Conservation (phyloP, 768 basidiomycete species). For the Rhizopogon rudus region DNA sequence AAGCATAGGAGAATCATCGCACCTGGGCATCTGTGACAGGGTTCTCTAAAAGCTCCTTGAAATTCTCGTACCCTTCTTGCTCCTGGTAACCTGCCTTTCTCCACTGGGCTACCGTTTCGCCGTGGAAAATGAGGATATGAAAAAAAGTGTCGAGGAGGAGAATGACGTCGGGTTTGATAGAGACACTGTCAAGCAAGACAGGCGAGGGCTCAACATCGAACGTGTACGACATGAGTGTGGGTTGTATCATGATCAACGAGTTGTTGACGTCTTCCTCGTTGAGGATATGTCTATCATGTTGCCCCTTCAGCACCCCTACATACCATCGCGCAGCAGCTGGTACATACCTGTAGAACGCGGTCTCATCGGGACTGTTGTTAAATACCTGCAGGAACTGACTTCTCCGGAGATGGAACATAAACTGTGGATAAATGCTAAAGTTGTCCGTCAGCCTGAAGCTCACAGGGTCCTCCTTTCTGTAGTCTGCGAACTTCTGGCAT, state of each 20-base stretch:
- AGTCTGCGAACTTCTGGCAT: constrained; percentile 99
- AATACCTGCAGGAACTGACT: constrained; percentile 99
- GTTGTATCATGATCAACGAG: constrained; percentile 99
- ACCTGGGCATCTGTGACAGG: constrained; percentile 90
- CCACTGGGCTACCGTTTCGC: constrained; percentile 96
- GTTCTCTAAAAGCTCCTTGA: constrained; percentile 86
- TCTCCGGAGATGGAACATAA: constrained; percentile 98
- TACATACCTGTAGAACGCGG: constrained; percentile 89
- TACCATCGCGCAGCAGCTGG: not conserved
- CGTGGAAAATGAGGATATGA: constrained; percentile 99
- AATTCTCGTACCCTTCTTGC: constrained; percentile 98
- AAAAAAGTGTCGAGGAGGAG: constrained; percentile 98
- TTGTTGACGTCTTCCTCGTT: constrained; percentile 99
- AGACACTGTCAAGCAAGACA: constrained; percentile 93
- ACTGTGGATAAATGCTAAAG: constrained; percentile 99
- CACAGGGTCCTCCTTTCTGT: constrained; percentile 93
- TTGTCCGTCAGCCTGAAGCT: constrained; percentile 93
- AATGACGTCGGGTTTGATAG: constrained; percentile 95
- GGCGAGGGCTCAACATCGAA: constrained; percentile 91
- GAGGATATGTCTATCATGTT: constrained; percentile 68
- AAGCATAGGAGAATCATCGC: constrained; percentile 8
- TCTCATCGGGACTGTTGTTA: constrained; percentile 99
- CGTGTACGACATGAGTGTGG: constrained; percentile 97
- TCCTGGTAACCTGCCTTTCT: constrained; percentile 98
- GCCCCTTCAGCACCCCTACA: constrained; percentile 5